Conservation (phyloP, 2,329 filamentous ascomycete genomes). For the Apiospora saccharicola region DNA sequence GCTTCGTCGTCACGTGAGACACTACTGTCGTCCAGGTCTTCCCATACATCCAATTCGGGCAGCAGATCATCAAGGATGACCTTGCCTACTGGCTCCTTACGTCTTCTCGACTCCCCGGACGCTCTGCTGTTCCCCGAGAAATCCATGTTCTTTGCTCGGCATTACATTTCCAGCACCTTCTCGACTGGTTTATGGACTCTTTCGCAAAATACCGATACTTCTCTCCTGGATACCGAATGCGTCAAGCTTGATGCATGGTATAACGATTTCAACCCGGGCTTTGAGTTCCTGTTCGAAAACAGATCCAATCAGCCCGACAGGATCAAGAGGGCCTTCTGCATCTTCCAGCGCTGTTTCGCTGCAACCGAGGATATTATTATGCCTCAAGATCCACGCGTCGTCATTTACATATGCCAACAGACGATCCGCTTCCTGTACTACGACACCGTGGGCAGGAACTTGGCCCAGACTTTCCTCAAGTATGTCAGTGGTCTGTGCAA, state of each 20-base stretch:
- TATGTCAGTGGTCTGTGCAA: constrained; percentile 25
- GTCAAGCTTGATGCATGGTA: constrained; percentile 28
- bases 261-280: constrained; percentile 28
- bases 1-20: constrained; percentile 22
- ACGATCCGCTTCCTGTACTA: constrained; percentile 28
- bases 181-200: constrained; percentile 26
- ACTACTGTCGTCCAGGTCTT: too few species aligned
- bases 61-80: too few species aligned
- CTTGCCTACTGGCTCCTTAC: constrained; percentile 2
- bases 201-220: constrained; percentile 18
- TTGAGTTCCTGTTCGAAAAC: constrained; percentile 12
- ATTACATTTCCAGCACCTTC: constrained; percentile 28
- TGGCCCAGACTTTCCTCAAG: constrained; percentile 24
- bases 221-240: constrained; percentile 21
- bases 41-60: too few species aligned
- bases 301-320: not conserved
- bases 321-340: constrained; percentile 22
- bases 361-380: constrained; percentile 23
- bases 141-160: constrained; percentile 28
- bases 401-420: constrained; percentile 28
- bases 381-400: constrained; percentile 24
- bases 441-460: constrained; percentile 23
- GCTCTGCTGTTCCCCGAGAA: constrained; percentile 19
- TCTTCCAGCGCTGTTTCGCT: constrained; percentile 26
- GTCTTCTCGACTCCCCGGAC: not conserved